These are phyloP conservation scores for Dentipellis fragilis DNA, from an alignment of 768 basidiomycete species.

Conservation along the genomic window DNA sequence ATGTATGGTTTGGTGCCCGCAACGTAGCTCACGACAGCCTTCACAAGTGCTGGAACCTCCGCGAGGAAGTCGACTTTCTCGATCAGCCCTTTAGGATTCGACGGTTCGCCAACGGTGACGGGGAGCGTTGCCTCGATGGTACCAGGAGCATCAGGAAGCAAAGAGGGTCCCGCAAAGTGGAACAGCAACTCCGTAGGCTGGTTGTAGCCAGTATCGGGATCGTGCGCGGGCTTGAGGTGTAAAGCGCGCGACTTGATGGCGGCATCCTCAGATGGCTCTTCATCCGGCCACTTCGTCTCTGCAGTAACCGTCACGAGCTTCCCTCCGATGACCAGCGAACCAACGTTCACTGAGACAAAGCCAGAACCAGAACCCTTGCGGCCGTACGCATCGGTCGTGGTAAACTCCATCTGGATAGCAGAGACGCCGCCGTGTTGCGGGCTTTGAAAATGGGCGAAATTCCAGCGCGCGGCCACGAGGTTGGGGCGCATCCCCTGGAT, in stretches of 20 bases:
- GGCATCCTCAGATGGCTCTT: conserved; percentile 33
- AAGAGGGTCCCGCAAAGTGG: conserved; percentile 69
- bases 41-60: conserved; percentile 88
- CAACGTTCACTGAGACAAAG: conserved; percentile 76
- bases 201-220: conserved; percentile 76
- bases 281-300: conserved; percentile 69
- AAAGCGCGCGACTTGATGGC: conserved; percentile 52
- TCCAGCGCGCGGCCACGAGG: conserved; percentile 87
- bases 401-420: conserved; percentile 94
- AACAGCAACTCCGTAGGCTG: conserved; percentile 61
- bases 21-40: conserved; percentile 88
- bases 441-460: conserved; percentile 90
- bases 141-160: conserved; percentile 42
- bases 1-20: conserved; percentile 90
- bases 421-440: conserved; percentile 61
- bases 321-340: conserved; percentile 71
- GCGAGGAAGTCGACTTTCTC: conserved; percentile 94
- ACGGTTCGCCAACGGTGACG: conserved; percentile 47
- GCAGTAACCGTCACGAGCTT: conserved; percentile 71
- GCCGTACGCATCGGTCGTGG: conserved; percentile 72
- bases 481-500: conserved; percentile 99
- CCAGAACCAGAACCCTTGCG: conserved; percentile 73
- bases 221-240: conserved; percentile 51
- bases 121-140: conserved; percentile 44
- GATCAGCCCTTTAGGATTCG: conserved; percentile 62